Percentiles rank a stretch among this genome's conserved stretches.
Evolutionary conservation across 2,329 filamentous ascomycete genomes (phyloP).

Genomic region (Capronia coronata): DNA sequence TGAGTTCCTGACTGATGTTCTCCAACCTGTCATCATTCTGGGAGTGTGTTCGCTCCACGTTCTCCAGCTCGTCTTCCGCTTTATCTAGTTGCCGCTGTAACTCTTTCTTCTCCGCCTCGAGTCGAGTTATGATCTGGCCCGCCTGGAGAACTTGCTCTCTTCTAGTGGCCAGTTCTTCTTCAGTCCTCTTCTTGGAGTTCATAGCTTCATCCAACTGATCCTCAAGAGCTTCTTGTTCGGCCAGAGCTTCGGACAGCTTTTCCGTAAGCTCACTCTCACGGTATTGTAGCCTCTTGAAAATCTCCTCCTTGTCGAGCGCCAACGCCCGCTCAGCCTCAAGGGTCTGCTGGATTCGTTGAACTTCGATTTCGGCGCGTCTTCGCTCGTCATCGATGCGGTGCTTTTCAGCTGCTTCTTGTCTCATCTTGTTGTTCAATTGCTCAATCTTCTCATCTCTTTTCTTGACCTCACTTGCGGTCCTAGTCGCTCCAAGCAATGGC

Average conservation of each 20-base stretch:
- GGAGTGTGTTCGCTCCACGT: conserved; percentile 63
- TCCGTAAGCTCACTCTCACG: conserved; percentile 90
- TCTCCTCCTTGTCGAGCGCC: conserved; percentile 95
- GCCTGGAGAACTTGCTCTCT: conserved; percentile 85
- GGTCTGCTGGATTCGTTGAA: conserved; percentile 84
- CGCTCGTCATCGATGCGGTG: conserved; percentile 85
- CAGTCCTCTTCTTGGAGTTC: conserved; percentile 78
- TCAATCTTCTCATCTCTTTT: conserved; percentile 90
- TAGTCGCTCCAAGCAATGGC: conserved; percentile 82
- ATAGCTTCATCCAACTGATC: conserved; percentile 87
- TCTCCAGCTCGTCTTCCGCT: conserved; percentile 64
- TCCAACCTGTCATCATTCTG: conserved; percentile 71
- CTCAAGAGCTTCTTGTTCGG: conserved; percentile 90
- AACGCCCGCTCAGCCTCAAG: conserved; percentile 93
- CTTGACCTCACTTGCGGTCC: conserved; percentile 89
- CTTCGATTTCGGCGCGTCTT: conserved; percentile 76
- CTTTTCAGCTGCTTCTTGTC: conserved; percentile 64
- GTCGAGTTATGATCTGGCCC: conserved; percentile 71
- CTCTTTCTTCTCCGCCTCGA: conserved; percentile 80
- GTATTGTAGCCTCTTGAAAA: conserved; percentile 89
- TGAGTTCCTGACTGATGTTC: conserved; percentile 68
- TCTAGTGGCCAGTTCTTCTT: conserved; percentile 73
- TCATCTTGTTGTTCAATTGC: conserved; percentile 76
- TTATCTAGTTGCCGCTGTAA: conserved; percentile 61
- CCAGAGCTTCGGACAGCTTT: conserved; percentile 82